Base-by-base conservation (phyloP, 2,329 filamentous ascomycete species). In the Sporothrix inflata region DNA sequence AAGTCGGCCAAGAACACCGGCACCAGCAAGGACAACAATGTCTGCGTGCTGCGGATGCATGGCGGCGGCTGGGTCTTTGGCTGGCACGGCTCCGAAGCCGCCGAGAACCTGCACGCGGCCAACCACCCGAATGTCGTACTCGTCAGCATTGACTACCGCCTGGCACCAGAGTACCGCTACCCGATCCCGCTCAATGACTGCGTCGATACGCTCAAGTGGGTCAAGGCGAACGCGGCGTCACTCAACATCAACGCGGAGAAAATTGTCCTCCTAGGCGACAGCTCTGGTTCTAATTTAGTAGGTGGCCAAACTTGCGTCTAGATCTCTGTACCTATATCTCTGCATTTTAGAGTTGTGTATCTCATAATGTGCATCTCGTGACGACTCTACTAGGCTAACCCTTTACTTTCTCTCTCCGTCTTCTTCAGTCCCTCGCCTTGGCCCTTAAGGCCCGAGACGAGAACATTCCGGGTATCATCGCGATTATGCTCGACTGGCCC, bases 111-210 rank as follows among this genome's bases (percentile, higher is more conserved):
- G 53, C 76, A 81, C 40, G 77, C 80, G 16, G 81, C 79, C 0
- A 78, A 75, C 16, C 75, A 76, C 65, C 77, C 77, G n/a, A 76
- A 79, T 24, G 79, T 80, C 0, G 79, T 82, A 1, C 79, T 82
- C 5, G 77, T 81, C 34, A 82, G 80, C 51, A 77, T 83, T 4
- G 79, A 80, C 49, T 83, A 82, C 63, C 77, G 81, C 45, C 75
- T 80, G 75, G 85, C 85, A 0, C 85, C 85, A 3, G 85, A 87
- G 74, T 83, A 82, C 72, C 83, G 83, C 0, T 87, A 85, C 68
- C 85, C 85, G 0, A 83, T 82, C 70, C 83, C 83, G 0, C 73
- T 86, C 8, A 83, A 87, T 70, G 85, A 87, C 76, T 84, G 83
- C 63, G 85, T 85, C 70, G 85, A 87, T 73, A 84, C 84, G 5